Percentiles rank a stretch among this genome's conserved stretches.
These are phyloP conservation scores for Onygenales sp. DNA, from an alignment of 2,329 filamentous ascomycete species.

Conservation along the genomic window DNA sequence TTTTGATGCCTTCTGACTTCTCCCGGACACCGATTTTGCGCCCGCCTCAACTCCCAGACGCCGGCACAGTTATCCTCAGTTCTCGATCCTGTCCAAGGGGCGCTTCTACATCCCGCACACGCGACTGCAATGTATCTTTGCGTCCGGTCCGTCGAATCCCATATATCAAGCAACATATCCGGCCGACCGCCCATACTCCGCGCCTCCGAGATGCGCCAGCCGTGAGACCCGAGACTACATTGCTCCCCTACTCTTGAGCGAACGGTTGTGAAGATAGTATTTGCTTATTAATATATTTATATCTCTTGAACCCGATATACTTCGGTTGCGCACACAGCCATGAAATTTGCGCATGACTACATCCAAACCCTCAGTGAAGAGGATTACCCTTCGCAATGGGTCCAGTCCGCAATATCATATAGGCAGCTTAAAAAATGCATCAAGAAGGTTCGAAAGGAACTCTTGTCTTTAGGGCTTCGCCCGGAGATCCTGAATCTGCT, in stretches of 20 bases:
- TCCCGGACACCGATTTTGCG: no score
- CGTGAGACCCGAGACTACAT: background rate
- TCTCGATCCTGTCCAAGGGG: background rate
- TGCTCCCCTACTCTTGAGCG: no score
- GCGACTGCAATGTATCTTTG: background rate
- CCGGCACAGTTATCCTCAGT: no score
- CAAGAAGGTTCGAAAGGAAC: constrained; percentile 65
- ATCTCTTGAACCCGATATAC: background rate
- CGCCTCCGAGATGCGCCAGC: constrained; percentile 1
- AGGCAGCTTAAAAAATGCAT: constrained; percentile 81
- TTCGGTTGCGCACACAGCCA: constrained; percentile 24
- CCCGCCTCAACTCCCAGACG: no score
- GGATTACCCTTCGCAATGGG: constrained; percentile 63
- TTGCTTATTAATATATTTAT: no score
- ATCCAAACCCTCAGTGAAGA: constrained; percentile 59
- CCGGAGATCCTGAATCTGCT: constrained; percentile 59
- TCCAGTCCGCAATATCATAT: constrained; percentile 72
- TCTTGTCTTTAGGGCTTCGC: constrained; percentile 62
- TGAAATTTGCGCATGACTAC: constrained; percentile 84
- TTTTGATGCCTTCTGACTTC: no score
- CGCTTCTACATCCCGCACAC: background rate
- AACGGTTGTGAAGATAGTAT: no score
- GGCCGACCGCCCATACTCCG: background rate
- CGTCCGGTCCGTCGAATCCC: background rate
- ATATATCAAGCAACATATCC: background rate